phyloP scores from a whole-genome alignment of 179 eudicot species.

The Silene coronaria region DNA sequence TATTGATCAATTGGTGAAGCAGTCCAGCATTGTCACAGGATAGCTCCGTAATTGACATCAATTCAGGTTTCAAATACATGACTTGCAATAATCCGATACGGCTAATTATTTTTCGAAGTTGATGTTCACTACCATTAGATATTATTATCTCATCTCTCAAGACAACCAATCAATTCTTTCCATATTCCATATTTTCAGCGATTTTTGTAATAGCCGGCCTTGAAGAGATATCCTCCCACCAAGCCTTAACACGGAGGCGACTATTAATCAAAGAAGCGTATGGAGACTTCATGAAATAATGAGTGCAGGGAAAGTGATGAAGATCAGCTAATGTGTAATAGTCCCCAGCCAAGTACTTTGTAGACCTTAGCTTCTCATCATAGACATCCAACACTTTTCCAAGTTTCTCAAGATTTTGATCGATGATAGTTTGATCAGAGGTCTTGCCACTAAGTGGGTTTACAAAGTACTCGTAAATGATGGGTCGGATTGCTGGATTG shows the following conservation, averaged over 20 bases:
- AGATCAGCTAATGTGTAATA: conserved; percentile 36
- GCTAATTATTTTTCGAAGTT: too few species aligned
- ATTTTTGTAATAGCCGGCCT: conserved; percentile 31
- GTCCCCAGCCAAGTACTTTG: conserved; percentile 43
- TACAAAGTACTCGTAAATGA: conserved; percentile 25
- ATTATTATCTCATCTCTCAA: too few species aligned
- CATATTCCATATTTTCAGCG: conserved; percentile 21
- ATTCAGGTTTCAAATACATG: too few species aligned
- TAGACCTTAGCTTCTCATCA: conserved; percentile 24
- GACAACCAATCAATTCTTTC: conserved; percentile 3
- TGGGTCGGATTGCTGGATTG: conserved; percentile 29
- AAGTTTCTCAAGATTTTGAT: conserved; percentile 22
- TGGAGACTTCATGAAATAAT: conserved; percentile 30
- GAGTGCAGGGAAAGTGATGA: conserved; percentile 33
- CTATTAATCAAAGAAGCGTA: conserved; percentile 21
- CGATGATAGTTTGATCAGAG: conserved; percentile 25
- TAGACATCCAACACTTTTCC: conserved; percentile 34
- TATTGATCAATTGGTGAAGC: too few species aligned
- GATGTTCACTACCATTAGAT: too few species aligned
- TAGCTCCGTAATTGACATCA: too few species aligned
- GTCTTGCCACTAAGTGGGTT: conserved; percentile 21
- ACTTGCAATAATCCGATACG: too few species aligned
- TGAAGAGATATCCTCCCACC: conserved; percentile 34
- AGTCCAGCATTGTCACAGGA: too few species aligned
- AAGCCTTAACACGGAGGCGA: conserved; percentile 30